These are phyloP conservation scores for Artemisia argyi DNA, from an alignment of 129 eudicot species.

Conservation along the genomic window DNA sequence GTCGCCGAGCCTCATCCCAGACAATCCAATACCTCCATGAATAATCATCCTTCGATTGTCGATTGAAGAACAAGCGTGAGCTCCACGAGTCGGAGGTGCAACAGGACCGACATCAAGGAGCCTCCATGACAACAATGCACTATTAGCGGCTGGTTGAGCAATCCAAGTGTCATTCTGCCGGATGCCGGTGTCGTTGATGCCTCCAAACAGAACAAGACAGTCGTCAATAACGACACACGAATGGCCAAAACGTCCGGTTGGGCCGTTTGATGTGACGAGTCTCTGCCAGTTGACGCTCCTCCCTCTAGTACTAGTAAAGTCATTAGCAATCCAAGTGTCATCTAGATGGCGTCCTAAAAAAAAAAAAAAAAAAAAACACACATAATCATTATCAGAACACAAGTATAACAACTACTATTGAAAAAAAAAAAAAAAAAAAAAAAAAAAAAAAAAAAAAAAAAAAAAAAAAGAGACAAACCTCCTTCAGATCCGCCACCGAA, in stretches of 20 bases:
- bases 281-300: slow-evolving; percentile 67
- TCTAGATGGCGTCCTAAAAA: slow-evolving; percentile 84
- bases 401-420: too few species aligned
- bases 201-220: slow-evolving; percentile 82
- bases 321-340: slow-evolving; percentile 86
- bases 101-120: slow-evolving; percentile 64
- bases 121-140: slow-evolving; percentile 62
- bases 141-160: slow-evolving; percentile 37
- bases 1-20: slow-evolving; percentile 81
- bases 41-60: slow-evolving; percentile 66
- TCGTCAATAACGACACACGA: slow-evolving; percentile 69
- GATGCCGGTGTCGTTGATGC: slow-evolving; percentile 84
- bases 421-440: not conserved
- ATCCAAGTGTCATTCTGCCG: slow-evolving; percentile 98
- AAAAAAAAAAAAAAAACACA: not conserved
- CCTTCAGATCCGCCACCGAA: slow-evolving; percentile 98
- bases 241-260: slow-evolving; percentile 95
- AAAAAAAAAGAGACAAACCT: slow-evolving; percentile 39
- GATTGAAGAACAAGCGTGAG: slow-evolving; percentile 81
- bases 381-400: not conserved
- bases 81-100: slow-evolving; percentile 90
- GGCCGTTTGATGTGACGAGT: slow-evolving; percentile 46
- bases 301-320: slow-evolving; percentile 34
- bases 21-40: slow-evolving; percentile 90
- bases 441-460: not conserved